Base-by-base conservation (phyloP, 148 eudicot genomes). In the Rhododendron molle region DNA sequence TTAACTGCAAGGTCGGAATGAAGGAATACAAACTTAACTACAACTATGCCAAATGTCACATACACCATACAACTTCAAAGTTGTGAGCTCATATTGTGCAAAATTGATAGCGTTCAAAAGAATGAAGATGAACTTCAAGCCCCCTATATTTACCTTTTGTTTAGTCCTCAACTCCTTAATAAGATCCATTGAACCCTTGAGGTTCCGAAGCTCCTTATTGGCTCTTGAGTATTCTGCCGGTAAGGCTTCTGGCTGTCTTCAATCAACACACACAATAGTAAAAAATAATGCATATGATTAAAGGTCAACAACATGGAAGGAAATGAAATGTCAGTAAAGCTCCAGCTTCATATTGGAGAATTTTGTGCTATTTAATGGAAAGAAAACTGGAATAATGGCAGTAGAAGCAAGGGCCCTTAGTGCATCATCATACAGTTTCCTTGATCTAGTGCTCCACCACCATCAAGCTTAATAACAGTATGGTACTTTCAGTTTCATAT, bases 181-280 rank as follows among this genome's bases (percentile, higher is more conserved):
- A 43, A 95, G 92, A 83, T 94, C 93, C 82, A 95, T 88, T 34
- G 91, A 89, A 82, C 85, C 76, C 44, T 87, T 87, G 83, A 96
- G 97, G 78, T 89, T 92, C 88, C 83, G 90, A 60, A 96, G 92
- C 91, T 96, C 99, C 90, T 96, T 95, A 86, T 95, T 95, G 82
- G 97, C 97, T 83, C 87, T 92, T 65, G 95, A 90, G 89, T 90
- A 96, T 86, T 95, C 98, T 8, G 86, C 88, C 21, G 94, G 92
- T 85, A 91, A 90, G 88, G 89, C 92, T 60, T 95, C 97, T 26
- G 93, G 95, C 99, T 96, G 94, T 91, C 95, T 93, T 93, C 87
- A 94, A 83, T 85, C 80, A 91, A 81, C 54, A 87, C 74, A 87
- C 18, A 73, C 50, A 54, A 85, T 50, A 58, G 85, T 82, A 44